Evolutionary conservation across 768 basidiomycete species (phyloP).

Genomic region (Mycena vulgaris): DNA sequence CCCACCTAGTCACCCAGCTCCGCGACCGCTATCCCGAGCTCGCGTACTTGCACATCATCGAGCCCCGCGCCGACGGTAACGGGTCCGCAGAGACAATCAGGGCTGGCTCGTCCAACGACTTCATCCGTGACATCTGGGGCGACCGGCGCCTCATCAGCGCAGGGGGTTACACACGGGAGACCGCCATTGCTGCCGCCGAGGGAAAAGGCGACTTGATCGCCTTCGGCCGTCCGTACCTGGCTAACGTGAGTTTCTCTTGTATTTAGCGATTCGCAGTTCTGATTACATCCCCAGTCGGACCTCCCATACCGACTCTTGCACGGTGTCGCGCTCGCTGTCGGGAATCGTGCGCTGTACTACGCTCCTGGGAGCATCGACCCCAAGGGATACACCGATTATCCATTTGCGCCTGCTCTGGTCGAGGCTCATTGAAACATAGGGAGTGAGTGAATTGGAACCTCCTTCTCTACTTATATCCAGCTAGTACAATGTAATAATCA

Average conservation of each 20-base stretch:
- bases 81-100: not conserved
- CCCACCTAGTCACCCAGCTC: conserved; percentile 57
- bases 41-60: conserved; percentile 63
- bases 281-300: conserved; percentile 9
- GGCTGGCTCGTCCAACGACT: conserved; percentile 48
- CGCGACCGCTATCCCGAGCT: conserved; percentile 52
- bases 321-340: conserved; percentile 47
- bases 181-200: conserved; percentile 49
- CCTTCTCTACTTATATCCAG: no score
- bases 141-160: conserved; percentile 51
- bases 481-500: not conserved
- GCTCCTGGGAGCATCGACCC: no score
- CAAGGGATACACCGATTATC: no score
- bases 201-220: conserved; percentile 50
- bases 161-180: conserved; percentile 53
- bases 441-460: not conserved
- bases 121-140: conserved; percentile 57
- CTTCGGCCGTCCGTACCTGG: conserved; percentile 55
- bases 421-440: not conserved
- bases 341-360: no score
- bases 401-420: conserved; percentile 33
- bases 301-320: conserved; percentile 48
- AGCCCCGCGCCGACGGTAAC: conserved; percentile 47
- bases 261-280: no score
- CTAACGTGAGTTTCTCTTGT: conserved; percentile 50